Evolutionary conservation across 2,329 filamentous ascomycete species (phyloP).

Genomic region (Phialophora expanda): DNA sequence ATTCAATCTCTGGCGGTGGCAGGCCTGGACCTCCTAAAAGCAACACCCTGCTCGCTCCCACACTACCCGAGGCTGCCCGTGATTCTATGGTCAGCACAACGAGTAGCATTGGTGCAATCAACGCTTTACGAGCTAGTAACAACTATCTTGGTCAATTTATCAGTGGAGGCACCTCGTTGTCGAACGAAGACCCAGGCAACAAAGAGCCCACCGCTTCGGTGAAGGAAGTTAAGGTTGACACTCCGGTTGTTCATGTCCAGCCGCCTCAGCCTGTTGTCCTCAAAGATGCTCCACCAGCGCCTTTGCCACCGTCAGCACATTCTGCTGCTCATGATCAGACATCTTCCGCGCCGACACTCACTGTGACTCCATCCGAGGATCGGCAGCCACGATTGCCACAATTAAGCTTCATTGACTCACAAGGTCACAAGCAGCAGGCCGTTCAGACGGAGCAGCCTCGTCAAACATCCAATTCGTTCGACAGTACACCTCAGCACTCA

Average conservation of each 20-base stretch:
- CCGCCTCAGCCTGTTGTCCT: constrained; percentile 34
- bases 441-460: not conserved
- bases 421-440: constrained; percentile 21
- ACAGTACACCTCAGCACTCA: constrained; percentile 18
- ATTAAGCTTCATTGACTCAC: constrained; percentile 31
- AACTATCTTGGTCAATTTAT: constrained; percentile 49
- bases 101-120: constrained; percentile 41
- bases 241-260: constrained; percentile 32
- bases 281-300: constrained; percentile 19
- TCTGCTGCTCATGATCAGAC: constrained; percentile 7
- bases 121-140: constrained; percentile 45
- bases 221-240: constrained; percentile 28
- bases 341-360: constrained; percentile 19
- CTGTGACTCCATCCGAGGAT: constrained; percentile 18
- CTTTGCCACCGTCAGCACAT: not conserved
- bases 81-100: constrained; percentile 38
- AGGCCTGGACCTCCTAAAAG: constrained; percentile 11
- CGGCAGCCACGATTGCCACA: constrained; percentile 30
- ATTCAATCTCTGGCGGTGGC: constrained; percentile 2
- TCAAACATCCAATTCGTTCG: not conserved
- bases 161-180: constrained; percentile 41
- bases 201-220: constrained; percentile 32
- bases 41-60: constrained; percentile 34
- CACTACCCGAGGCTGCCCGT: constrained; percentile 19
- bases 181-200: constrained; percentile 22